These are phyloP conservation scores for Cocos nucifera DNA, from an alignment of 176 grass and related monocot genomes.

Conservation along the genomic window DNA sequence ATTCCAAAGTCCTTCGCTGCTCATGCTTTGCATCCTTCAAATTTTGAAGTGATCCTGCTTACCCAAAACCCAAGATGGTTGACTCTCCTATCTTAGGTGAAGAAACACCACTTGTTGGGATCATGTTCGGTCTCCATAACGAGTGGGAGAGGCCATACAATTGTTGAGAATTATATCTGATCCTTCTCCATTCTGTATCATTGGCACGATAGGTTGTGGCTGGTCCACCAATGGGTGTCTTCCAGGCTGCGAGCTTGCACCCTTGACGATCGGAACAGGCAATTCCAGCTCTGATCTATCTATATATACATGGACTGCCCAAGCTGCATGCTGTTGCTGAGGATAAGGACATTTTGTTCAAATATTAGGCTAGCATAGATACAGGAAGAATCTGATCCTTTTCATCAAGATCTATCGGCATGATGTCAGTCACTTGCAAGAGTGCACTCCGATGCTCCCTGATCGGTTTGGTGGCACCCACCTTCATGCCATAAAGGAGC, in stretches of 20 bases:
- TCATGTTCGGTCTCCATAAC: constrained; percentile 34
- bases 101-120: constrained; percentile 1
- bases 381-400: constrained; percentile 60
- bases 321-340: constrained; percentile 82
- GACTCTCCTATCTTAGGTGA: constrained; percentile 38
- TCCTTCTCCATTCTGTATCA: constrained; percentile 2
- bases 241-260: constrained; percentile 40
- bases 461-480: constrained; percentile 33
- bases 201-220: constrained; percentile 35
- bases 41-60: constrained; percentile 27
- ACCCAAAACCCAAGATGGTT: constrained; percentile 51
- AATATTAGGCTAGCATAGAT: constrained; percentile 65
- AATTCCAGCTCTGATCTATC: constrained; percentile 61
- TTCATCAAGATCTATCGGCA: constrained; percentile 74
- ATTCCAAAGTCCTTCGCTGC: constrained; percentile 32
- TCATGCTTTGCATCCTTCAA: constrained; percentile 47
- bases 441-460: constrained; percentile 63
- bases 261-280: constrained; percentile 61
- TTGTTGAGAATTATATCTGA: not conserved
- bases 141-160: not conserved
- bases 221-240: constrained; percentile 57
- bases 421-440: constrained; percentile 83
- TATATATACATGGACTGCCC: constrained; percentile 72
- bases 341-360: constrained; percentile 64
- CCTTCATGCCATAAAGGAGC: constrained; percentile 63